A percentile compares a stretch with the other conserved stretches of the same genome.
phyloP scores from a whole-genome alignment of 441 rosid species.

The Croton setiger region DNA sequence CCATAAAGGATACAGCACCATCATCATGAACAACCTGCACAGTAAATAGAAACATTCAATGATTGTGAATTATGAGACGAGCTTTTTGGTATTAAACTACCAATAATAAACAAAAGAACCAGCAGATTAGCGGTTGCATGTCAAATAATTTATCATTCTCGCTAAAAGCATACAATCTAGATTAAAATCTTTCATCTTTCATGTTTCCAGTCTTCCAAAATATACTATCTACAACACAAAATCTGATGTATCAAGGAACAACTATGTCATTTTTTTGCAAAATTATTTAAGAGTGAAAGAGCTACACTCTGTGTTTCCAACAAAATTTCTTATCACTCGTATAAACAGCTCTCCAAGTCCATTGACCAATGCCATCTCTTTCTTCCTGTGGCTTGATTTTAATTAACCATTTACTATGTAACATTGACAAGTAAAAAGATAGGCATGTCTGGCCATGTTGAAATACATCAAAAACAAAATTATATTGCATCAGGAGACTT shows the following conservation, averaged over 20 bases:
- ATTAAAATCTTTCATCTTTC: not conserved
- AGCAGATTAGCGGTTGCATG: not conserved
- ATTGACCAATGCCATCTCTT: not conserved
- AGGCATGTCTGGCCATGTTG: not conserved
- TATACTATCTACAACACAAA: not conserved
- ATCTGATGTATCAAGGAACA: not conserved
- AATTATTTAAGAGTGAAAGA: not conserved
- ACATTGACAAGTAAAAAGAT: not conserved
- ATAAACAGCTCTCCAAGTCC: not conserved
- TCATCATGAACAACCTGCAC: constrained; percentile 82
- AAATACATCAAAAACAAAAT: not conserved
- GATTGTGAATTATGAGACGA: not conserved
- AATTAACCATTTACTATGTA: not conserved
- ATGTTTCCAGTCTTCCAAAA: not conserved
- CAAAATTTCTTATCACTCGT: not conserved
- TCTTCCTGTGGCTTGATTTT: not conserved
- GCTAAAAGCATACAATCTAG: not conserved
- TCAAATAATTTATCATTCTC: not conserved
- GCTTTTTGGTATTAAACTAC: not conserved
- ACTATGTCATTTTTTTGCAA: not conserved
- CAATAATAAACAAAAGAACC: not conserved
- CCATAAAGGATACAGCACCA: constrained; percentile 80
- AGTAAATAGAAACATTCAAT: constrained; percentile 19
- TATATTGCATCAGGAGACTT: not conserved
- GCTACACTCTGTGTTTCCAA: not conserved